Evolutionary conservation across 1,284 basidiomycete genomes (phyloP).

Genomic region (Sporisorium reilianum): DNA sequence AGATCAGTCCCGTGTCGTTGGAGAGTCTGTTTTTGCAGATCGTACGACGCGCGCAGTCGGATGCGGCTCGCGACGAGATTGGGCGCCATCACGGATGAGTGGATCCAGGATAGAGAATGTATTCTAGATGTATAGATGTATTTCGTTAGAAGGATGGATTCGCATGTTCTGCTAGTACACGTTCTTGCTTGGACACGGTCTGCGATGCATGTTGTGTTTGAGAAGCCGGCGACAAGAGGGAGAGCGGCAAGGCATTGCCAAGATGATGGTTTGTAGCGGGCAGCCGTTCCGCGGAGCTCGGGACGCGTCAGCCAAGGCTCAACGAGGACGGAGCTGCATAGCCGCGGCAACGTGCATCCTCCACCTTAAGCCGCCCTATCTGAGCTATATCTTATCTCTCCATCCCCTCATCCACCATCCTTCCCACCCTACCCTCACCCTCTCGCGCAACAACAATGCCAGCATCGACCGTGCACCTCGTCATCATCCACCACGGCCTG

Average conservation of each 20-base stretch:
- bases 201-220: too few relatives aligned
- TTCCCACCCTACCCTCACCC: not conserved
- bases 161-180: too few relatives aligned
- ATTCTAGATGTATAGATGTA: not conserved
- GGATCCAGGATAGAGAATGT: not conserved
- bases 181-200: too few relatives aligned
- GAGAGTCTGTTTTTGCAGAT: slow-evolving; percentile 82
- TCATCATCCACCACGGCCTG: slow-evolving; percentile 84
- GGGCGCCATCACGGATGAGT: slow-evolving; percentile 7
- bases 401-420: not conserved
- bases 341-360: not conserved
- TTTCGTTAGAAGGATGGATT: not conserved
- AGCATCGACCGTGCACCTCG: slow-evolving; percentile 72
- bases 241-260: too few relatives aligned
- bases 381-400: not conserved
- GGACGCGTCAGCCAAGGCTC: not conserved
- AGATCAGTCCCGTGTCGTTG: slow-evolving; percentile 71
- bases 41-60: slow-evolving; percentile 72
- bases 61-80: slow-evolving; percentile 24
- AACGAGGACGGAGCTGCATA: not conserved
- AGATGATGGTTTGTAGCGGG: not conserved
- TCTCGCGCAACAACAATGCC: slow-evolving; percentile 2
- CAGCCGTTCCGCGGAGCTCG: not conserved
- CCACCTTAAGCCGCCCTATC: too few relatives aligned
- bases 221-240: too few relatives aligned